Percentiles rank a stretch among this genome's conserved stretches.
phyloP scores from a whole-genome alignment of 371 early-diverging fungal genomes.

The Funneliformis caledonium region DNA sequence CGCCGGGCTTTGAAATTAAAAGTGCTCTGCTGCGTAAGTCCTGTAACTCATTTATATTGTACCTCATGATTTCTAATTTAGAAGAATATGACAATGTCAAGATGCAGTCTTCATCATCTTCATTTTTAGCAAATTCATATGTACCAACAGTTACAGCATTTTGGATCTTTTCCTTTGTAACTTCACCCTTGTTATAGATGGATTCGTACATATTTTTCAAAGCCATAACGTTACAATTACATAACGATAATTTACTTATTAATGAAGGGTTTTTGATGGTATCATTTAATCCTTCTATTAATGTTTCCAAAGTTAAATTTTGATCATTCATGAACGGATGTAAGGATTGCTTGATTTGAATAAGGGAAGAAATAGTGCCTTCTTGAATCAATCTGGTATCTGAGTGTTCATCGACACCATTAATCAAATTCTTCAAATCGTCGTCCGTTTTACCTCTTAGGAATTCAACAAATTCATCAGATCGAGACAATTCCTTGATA shows the following conservation, averaged over 20 bases:
- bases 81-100: slow-evolving; percentile 29
- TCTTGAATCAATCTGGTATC: slow-evolving; percentile 36
- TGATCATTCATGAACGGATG: slow-evolving; percentile 5
- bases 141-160: slow-evolving; percentile 36
- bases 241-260: slow-evolving; percentile 28
- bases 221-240: slow-evolving; percentile 34
- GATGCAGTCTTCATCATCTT: slow-evolving; percentile 17
- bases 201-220: slow-evolving; percentile 35
- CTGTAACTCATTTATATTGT: slow-evolving; percentile 25
- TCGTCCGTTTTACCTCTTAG: slow-evolving; percentile 9
- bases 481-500: slow-evolving; percentile 24
- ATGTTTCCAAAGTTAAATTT: neutral
- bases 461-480: slow-evolving; percentile 30
- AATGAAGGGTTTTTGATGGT: slow-evolving; percentile 3
- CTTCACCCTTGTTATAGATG: slow-evolving; percentile 37
- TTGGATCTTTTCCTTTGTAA: slow-evolving; percentile 34
- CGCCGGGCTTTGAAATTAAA: slow-evolving; percentile 26
- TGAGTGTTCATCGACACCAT: slow-evolving; percentile 36
- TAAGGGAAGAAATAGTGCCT: slow-evolving; percentile 38
- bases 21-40: slow-evolving; percentile 39
- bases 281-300: slow-evolving; percentile 9
- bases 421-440: slow-evolving; percentile 39
- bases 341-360: slow-evolving; percentile 39
- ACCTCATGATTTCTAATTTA: neutral
- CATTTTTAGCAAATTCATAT: slow-evolving; percentile 25